These are phyloP conservation scores for Trichocomaceae sp. DNA, from an alignment of 2,329 filamentous ascomycete genomes.

Conservation along the genomic window DNA sequence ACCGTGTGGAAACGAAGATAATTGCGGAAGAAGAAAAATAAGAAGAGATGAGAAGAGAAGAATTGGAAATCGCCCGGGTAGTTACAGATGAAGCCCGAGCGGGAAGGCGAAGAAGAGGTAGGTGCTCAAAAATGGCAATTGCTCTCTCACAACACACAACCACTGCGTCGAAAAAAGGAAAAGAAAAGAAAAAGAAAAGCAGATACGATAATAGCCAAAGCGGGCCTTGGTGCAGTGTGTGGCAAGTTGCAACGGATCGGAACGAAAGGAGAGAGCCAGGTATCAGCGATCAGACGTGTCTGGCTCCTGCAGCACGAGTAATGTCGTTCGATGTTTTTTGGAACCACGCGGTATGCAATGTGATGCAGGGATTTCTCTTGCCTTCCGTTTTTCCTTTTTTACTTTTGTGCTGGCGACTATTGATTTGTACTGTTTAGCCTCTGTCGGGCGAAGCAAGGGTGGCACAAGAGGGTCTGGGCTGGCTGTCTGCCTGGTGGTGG, in stretches of 20 bases:
- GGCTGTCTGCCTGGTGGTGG: neutral
- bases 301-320: neutral
- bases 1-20: neutral
- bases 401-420: neutral
- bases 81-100: neutral
- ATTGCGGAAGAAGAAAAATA: neutral
- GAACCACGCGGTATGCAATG: constrained; percentile 3
- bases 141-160: neutral
- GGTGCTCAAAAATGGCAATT: constrained; percentile 6
- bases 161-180: neutral
- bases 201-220: neutral
- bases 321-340: neutral
- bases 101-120: neutral
- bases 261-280: neutral
- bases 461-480: neutral
- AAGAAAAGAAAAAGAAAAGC: neutral
- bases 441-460: neutral
- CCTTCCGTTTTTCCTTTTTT: neutral
- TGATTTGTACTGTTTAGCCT: neutral
- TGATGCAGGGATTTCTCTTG: constrained; percentile 1
- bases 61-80: neutral
- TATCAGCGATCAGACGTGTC: constrained; percentile 5
- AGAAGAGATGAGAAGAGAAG: neutral
- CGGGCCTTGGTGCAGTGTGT: neutral
- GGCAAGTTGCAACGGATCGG: constrained; percentile 6